Percentiles rank a stretch among this genome's conserved stretches.
These are phyloP conservation scores for Daldinia childiae DNA, from an alignment of 495 filamentous ascomycete species.

Conservation along the genomic window DNA sequence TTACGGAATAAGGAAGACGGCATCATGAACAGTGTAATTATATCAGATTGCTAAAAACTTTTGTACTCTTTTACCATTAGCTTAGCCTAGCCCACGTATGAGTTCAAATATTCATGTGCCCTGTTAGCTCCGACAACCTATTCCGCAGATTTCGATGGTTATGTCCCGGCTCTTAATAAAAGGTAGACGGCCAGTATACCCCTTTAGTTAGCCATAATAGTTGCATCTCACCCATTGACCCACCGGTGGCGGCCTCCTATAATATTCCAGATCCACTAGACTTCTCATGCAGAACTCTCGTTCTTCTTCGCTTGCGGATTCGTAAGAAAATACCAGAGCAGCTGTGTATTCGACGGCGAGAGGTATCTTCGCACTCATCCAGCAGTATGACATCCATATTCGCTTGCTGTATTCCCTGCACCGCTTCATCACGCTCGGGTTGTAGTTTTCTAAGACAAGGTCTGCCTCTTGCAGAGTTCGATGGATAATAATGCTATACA, in stretches of 20 bases:
- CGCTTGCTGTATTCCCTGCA: slow-evolving; percentile 40
- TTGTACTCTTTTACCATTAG: background rate
- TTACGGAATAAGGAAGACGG: background rate
- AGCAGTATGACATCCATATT: slow-evolving; percentile 42
- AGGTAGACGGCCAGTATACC: slow-evolving; percentile 41
- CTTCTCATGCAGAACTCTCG: slow-evolving; percentile 38
- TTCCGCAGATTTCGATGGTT: slow-evolving; percentile 38
- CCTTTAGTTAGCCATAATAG: slow-evolving; percentile 47
- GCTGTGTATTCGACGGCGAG: slow-evolving; percentile 44
- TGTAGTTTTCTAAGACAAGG: slow-evolving; percentile 23
- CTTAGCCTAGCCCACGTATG: background rate
- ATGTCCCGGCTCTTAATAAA: slow-evolving; percentile 44
- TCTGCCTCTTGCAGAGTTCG: slow-evolving; percentile 42
- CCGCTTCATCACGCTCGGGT: slow-evolving; percentile 29
- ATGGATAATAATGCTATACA: slow-evolving; percentile 37
- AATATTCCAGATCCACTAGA: slow-evolving; percentile 44
- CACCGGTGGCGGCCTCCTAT: slow-evolving; percentile 41
- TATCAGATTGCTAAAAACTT: background rate
- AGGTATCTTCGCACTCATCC: slow-evolving; percentile 39
- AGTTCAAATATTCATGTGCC: background rate
- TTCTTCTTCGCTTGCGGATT: slow-evolving; percentile 43
- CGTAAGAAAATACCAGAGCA: slow-evolving; percentile 43
- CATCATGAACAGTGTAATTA: background rate
- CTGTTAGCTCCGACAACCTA: slow-evolving; percentile 45
- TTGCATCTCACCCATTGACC: slow-evolving; percentile 43